phyloP scores from a whole-genome alignment of 768 basidiomycete genomes.

The Leccinellum rugosiceps region DNA sequence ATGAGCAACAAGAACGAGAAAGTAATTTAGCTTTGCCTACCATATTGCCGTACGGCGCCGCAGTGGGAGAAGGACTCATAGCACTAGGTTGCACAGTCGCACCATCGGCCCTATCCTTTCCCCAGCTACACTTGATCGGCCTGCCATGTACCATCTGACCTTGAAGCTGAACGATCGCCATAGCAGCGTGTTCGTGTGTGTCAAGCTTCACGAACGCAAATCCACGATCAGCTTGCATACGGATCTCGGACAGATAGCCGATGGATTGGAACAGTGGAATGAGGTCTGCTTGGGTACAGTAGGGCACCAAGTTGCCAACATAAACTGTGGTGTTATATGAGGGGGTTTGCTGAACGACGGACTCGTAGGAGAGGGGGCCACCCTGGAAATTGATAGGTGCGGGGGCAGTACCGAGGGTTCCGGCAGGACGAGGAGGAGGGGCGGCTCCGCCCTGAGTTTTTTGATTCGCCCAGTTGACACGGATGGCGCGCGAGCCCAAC shows the following conservation, averaged over 20 bases:
- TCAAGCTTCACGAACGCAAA: slow-evolving; percentile 99
- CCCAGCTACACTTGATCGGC: slow-evolving; percentile 99
- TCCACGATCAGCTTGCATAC: slow-evolving; percentile 98
- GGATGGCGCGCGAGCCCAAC: slow-evolving; percentile 96
- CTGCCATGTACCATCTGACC: slow-evolving; percentile 97
- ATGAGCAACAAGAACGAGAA: not conserved
- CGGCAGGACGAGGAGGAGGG: slow-evolving; percentile 40
- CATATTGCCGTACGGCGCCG: slow-evolving; percentile 76
- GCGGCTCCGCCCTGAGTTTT: slow-evolving; percentile 75
- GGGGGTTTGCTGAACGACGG: slow-evolving; percentile 91
- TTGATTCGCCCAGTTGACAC: slow-evolving; percentile 99
- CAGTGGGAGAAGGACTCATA: slow-evolving; percentile 59
- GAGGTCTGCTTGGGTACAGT: slow-evolving; percentile 95
- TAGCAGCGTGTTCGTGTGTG: slow-evolving; percentile 96
- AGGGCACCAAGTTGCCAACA: slow-evolving; percentile 97
- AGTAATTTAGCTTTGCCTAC: slow-evolving; percentile 34
- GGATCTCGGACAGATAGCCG: slow-evolving; percentile 97
- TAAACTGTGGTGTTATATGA: slow-evolving; percentile 96
- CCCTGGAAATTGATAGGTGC: slow-evolving; percentile 91
- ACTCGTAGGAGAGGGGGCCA: slow-evolving; percentile 86
- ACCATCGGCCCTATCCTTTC: slow-evolving; percentile 87
- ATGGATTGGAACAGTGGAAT: slow-evolving; percentile 98
- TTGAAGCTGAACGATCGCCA: slow-evolving; percentile 96
- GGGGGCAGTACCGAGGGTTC: slow-evolving; percentile 61
- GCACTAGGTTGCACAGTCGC: slow-evolving; percentile 48